Percentiles rank a stretch among this genome's conserved stretches.
phyloP scores from a whole-genome alignment of 2,329 filamentous ascomycete species.

The Sordariomycetes sp. region DNA sequence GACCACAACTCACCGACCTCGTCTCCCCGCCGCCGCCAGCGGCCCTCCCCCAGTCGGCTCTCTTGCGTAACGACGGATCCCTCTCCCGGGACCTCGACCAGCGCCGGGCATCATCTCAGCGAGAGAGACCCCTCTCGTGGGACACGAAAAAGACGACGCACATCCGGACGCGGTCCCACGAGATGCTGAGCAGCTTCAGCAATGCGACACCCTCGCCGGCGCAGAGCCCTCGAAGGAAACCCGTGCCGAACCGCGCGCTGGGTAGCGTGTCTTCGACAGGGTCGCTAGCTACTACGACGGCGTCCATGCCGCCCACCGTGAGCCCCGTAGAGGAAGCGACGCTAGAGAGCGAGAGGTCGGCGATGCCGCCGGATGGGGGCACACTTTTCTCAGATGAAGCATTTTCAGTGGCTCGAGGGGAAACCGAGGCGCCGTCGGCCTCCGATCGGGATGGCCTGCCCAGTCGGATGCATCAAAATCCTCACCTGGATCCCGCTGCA shows the following conservation, averaged over 20 bases:
- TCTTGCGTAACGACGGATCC: background rate
- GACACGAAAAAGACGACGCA: background rate
- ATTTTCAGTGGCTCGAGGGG: background rate
- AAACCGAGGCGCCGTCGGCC: background rate
- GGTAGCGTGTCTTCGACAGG: background rate
- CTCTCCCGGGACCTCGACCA: background rate
- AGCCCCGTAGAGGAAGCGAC: background rate
- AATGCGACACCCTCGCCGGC: background rate
- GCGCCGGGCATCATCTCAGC: background rate
- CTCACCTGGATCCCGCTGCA: background rate
- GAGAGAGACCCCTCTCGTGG: background rate
- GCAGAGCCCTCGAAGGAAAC: background rate
- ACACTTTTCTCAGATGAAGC: background rate
- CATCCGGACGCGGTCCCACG: background rate
- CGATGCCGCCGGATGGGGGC: background rate
- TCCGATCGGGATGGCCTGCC: background rate
- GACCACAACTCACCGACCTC: background rate
- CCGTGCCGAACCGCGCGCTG: background rate
- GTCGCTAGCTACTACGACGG: background rate
- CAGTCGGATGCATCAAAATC: background rate
- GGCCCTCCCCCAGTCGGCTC: background rate
- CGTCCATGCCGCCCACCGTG: background rate
- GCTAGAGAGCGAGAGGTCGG: background rate
- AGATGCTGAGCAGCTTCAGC: background rate
- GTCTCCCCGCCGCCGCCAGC: slow-evolving; percentile 1